These are phyloP conservation scores for Paraleonurus japonicus DNA, from an alignment of 257 asterid genomes.

Conservation along the genomic window DNA sequence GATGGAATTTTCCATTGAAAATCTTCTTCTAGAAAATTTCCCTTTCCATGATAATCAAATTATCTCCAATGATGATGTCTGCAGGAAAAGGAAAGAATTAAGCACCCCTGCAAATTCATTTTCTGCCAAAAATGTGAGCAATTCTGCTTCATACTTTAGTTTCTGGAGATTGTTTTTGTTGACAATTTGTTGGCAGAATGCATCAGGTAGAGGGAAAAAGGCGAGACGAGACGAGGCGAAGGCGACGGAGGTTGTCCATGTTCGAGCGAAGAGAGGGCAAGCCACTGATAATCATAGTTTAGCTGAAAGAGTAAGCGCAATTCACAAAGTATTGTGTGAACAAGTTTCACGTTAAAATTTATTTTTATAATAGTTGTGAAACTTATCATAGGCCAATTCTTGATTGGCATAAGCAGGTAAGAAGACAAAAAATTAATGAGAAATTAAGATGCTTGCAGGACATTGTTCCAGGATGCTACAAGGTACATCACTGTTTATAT, in stretches of 20 bases:
- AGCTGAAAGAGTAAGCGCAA: slow-evolving; percentile 91
- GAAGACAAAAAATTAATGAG: slow-evolving; percentile 86
- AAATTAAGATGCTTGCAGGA: slow-evolving; percentile 76
- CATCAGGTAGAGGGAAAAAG: slow-evolving; percentile 47
- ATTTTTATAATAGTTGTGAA: too few relatives aligned
- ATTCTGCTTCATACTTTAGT: too few relatives aligned
- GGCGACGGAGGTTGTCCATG: slow-evolving; percentile 69
- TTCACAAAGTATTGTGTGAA: too few relatives aligned
- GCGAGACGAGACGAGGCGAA: slow-evolving; percentile 39
- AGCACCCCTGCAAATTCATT: too few relatives aligned
- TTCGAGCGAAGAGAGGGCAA: slow-evolving; percentile 87
- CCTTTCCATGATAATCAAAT: slow-evolving; percentile 26
- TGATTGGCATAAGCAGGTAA: too few relatives aligned
- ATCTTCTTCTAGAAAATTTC: slow-evolving; percentile 19
- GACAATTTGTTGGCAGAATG: slow-evolving; percentile 22
- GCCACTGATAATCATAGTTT: slow-evolving; percentile 92
- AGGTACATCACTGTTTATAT: too few relatives aligned
- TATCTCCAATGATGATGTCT: slow-evolving; percentile 27
- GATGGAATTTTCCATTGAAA: background rate
- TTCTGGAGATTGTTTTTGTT: too few relatives aligned
- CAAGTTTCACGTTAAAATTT: too few relatives aligned
- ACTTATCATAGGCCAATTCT: too few relatives aligned
- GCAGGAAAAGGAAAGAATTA: slow-evolving; percentile 48
- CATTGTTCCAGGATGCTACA: slow-evolving; percentile 91
- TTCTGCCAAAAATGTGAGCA: background rate